Evolutionary conservation across 306 rosid genomes (phyloP).

Genomic region (Castanea crenata): DNA sequence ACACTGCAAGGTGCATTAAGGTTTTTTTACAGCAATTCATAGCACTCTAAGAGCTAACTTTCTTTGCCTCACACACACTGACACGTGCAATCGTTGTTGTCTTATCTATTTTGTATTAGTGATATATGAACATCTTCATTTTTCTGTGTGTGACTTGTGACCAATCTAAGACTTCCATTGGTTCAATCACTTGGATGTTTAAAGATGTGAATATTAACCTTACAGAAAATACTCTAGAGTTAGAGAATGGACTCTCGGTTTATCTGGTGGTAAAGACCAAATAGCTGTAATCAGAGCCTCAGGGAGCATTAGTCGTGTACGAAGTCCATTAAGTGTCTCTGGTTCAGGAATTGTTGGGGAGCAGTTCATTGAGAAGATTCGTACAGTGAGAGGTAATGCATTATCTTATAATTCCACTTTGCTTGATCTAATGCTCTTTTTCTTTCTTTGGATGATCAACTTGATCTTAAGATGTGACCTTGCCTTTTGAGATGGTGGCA

Average conservation of each 20-base stretch:
- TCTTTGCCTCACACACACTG: background rate
- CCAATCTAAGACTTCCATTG: background rate
- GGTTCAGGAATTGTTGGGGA: slow-evolving; percentile 74
- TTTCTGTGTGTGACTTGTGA: slow-evolving; percentile 11
- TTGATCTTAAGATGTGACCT: background rate
- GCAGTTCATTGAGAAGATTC: slow-evolving; percentile 89
- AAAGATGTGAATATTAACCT: slow-evolving; percentile 6
- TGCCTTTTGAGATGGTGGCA: background rate
- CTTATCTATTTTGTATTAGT: slow-evolving; percentile 11
- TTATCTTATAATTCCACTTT: slow-evolving; percentile 20
- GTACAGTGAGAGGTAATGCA: slow-evolving; percentile 75
- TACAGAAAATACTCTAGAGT: slow-evolving; percentile 80
- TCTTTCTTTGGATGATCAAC: background rate
- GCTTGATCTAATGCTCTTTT: slow-evolving; percentile 6
- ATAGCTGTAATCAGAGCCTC: slow-evolving; percentile 94
- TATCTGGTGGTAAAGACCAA: slow-evolving; percentile 75
- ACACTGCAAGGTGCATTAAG: background rate
- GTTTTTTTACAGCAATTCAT: background rate
- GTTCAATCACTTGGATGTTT: slow-evolving; percentile 1
- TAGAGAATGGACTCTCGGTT: slow-evolving; percentile 73
- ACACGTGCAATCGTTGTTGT: background rate
- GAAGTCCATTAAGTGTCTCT: slow-evolving; percentile 52
- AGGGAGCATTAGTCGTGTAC: slow-evolving; percentile 76
- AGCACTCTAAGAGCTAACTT: background rate
- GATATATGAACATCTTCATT: background rate